Conservation (phyloP, 805 yeast species). For the Lipomyces starkeyi region DNA sequence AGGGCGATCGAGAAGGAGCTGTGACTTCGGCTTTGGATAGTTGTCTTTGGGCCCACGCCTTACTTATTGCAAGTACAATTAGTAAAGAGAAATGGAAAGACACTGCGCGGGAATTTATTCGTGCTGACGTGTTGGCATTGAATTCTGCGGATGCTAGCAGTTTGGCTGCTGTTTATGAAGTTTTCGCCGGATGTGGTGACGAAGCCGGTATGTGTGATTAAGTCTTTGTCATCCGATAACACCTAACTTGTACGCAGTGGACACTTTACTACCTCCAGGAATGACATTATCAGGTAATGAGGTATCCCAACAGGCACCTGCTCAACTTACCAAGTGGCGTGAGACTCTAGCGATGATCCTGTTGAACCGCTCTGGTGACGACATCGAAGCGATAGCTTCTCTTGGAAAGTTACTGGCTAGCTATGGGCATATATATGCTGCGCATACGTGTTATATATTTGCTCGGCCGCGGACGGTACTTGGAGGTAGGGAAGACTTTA, state of each 20-base stretch:
- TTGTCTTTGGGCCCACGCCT: constrained; percentile 78
- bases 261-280: constrained; percentile 33
- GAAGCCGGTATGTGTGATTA: constrained; percentile 58
- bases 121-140: constrained; percentile 52
- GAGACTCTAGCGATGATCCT: constrained; percentile 43
- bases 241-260: constrained; percentile 18
- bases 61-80: constrained; percentile 68
- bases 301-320: constrained; percentile 17
- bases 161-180: constrained; percentile 64
- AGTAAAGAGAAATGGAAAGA: constrained; percentile 66
- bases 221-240: not conserved
- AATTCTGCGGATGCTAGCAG: constrained; percentile 48
- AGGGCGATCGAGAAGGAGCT: constrained; percentile 73
- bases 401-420: constrained; percentile 49
- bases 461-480: constrained; percentile 40
- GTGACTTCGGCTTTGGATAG: constrained; percentile 63
- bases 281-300: constrained; percentile 15
- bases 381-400: constrained; percentile 43
- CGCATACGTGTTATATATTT: constrained; percentile 50
- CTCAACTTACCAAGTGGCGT: constrained; percentile 43
- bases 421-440: constrained; percentile 50
- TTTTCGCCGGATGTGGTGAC: constrained; percentile 65
- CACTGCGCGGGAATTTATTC: constrained; percentile 64
- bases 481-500: constrained; percentile 42
- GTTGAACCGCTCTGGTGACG: constrained; percentile 43